phyloP scores from a whole-genome alignment of 2,329 filamentous ascomycete genomes.

The Eutypella sp. region DNA sequence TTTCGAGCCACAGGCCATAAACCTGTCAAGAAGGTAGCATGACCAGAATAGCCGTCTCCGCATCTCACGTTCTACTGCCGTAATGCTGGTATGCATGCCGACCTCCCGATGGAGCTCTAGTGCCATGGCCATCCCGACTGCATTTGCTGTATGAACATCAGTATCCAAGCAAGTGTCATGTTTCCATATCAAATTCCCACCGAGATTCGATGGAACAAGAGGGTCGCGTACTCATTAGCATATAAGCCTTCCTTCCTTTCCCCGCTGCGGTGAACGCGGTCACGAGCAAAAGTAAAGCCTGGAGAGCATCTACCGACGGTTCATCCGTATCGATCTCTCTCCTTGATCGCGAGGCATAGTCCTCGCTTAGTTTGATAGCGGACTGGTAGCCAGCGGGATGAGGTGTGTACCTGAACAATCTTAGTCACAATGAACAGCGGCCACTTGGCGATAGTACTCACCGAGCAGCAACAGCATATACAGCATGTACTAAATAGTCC shows the following conservation, averaged over 20 bases:
- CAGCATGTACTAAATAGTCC: slow-evolving; percentile 47
- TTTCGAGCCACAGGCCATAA: slow-evolving; percentile 74
- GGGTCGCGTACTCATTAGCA: slow-evolving; percentile 64
- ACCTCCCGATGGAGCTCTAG: slow-evolving; percentile 76
- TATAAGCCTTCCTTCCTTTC: slow-evolving; percentile 79
- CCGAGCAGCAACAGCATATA: slow-evolving; percentile 60
- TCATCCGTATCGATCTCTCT: slow-evolving; percentile 72
- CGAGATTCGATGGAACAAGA: no score
- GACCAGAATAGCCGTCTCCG: slow-evolving; percentile 82
- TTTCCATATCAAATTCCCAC: no score
- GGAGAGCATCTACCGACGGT: slow-evolving; percentile 71
- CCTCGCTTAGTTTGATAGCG: slow-evolving; percentile 63
- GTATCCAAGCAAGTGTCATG: slow-evolving; percentile 12
- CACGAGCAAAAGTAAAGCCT: slow-evolving; percentile 69
- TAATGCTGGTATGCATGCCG: slow-evolving; percentile 56
- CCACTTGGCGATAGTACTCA: slow-evolving; percentile 26
- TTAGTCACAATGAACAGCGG: slow-evolving; percentile 14
- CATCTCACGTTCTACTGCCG: slow-evolving; percentile 67
- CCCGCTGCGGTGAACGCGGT: slow-evolving; percentile 73
- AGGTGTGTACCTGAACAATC: slow-evolving; percentile 55
- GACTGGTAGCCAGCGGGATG: slow-evolving; percentile 64
- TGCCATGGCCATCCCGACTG: slow-evolving; percentile 77
- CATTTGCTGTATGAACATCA: slow-evolving; percentile 53
- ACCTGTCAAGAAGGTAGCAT: slow-evolving; percentile 82
- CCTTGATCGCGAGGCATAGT: slow-evolving; percentile 67